Percentiles rank a stretch among this genome's conserved stretches.
Evolutionary conservation across 1,284 basidiomycete species (phyloP).

Genomic region (Leucoagaricus sp.): DNA sequence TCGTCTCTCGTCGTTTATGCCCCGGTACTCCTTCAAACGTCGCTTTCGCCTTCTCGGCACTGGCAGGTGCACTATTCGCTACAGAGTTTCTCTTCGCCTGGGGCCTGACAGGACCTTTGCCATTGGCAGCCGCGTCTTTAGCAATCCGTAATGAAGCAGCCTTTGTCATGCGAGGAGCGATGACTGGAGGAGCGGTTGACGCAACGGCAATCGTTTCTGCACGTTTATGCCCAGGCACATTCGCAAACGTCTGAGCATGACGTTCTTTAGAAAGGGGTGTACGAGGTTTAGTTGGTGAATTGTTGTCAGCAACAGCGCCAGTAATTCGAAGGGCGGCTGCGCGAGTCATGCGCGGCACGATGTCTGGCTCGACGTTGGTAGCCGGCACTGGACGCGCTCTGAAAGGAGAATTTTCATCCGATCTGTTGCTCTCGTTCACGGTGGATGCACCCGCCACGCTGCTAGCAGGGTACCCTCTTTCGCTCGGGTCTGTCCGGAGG

Average conservation of each 20-base stretch:
- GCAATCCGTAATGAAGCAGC: slow-evolving; percentile 71
- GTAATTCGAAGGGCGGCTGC: slow-evolving; percentile 72
- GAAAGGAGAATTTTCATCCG: slow-evolving; percentile 55
- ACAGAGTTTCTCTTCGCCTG: slow-evolving; percentile 32
- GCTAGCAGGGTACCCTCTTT: slow-evolving; percentile 35
- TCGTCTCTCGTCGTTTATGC: slow-evolving; percentile 75
- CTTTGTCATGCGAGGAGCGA: slow-evolving; percentile 73
- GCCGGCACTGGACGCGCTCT: slow-evolving; percentile 71
- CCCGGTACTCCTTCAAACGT: slow-evolving; percentile 80
- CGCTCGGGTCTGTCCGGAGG: slow-evolving; percentile 37
- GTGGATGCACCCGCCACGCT: slow-evolving; percentile 45
- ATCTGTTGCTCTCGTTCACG: slow-evolving; percentile 35
- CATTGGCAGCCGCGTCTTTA: slow-evolving; percentile 26
- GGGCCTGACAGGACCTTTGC: slow-evolving; percentile 30
- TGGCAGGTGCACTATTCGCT: slow-evolving; percentile 20
- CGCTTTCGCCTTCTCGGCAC: slow-evolving; percentile 22
- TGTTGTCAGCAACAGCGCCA: slow-evolving; percentile 44
- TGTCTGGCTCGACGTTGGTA: slow-evolving; percentile 61
- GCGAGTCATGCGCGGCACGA: slow-evolving; percentile 76
- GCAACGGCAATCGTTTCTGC: slow-evolving; percentile 65
- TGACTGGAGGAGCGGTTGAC: slow-evolving; percentile 69
- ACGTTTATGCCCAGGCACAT: slow-evolving; percentile 80
- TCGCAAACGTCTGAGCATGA: slow-evolving; percentile 62
- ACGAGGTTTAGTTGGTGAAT: slow-evolving; percentile 37
- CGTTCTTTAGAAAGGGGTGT: slow-evolving; percentile 58